phyloP scores from a whole-genome alignment of 2,329 filamentous ascomycete genomes.

The Talaromyces amestolkiae region DNA sequence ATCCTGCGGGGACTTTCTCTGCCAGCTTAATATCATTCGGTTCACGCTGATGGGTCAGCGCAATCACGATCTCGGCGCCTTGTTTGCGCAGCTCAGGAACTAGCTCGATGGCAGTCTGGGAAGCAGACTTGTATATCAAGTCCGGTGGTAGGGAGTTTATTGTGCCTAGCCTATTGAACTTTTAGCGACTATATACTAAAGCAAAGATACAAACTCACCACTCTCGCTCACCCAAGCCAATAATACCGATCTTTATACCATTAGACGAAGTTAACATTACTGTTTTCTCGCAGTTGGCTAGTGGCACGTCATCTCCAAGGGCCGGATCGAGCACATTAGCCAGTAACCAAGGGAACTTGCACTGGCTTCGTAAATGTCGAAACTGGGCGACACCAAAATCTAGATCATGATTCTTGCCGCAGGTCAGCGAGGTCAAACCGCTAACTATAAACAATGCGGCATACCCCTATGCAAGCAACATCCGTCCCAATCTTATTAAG shows the following conservation, averaged over 20 bases:
- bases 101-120: conserved; percentile 70
- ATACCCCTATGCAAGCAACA: conserved; percentile 76
- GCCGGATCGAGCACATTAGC: conserved; percentile 85
- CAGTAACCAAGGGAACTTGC: conserved; percentile 83
- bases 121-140: conserved; percentile 77
- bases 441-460: conserved; percentile 31
- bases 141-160: conserved; percentile 82
- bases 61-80: conserved; percentile 79
- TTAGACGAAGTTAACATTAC: conserved; percentile 76
- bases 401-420: conserved; percentile 79
- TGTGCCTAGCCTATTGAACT: conserved; percentile 62
- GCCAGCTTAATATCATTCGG: conserved; percentile 88
- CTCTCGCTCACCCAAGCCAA: conserved; percentile 82
- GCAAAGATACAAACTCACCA: conserved; percentile 50
- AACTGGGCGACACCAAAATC: conserved; percentile 88
- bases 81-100: conserved; percentile 69
- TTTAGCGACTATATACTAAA: neutral
- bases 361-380: conserved; percentile 67
- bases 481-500: conserved; percentile 75
- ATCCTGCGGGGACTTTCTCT: conserved; percentile 63
- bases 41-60: conserved; percentile 80
- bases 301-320: conserved; percentile 69
- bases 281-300: conserved; percentile 73
- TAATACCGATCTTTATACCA: conserved; percentile 79
- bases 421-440: neutral